Conservation (phyloP, 1,284 basidiomycete species). For the Mycena sp. region DNA sequence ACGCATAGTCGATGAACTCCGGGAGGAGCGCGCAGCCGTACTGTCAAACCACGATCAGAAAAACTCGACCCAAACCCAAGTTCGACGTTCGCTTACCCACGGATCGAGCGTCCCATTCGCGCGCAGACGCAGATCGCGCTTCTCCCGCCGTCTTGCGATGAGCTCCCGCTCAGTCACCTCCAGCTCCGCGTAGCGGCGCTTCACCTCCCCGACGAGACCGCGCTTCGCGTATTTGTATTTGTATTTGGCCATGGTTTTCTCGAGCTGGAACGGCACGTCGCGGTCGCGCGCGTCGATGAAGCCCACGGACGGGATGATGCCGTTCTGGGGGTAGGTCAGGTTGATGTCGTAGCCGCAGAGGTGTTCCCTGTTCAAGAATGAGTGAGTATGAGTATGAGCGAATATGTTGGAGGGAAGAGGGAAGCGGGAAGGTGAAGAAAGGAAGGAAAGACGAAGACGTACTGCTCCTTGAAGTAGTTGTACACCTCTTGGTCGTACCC, state of each 20-base stretch:
- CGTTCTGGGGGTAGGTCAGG: slow-evolving; percentile 75
- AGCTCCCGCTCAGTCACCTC: slow-evolving; percentile 26
- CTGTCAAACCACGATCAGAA: slow-evolving; percentile 42
- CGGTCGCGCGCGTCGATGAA: slow-evolving; percentile 50
- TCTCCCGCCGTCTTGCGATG: slow-evolving; percentile 49
- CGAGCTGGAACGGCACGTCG: slow-evolving; percentile 42
- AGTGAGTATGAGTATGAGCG: background rate
- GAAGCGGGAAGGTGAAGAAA: background rate
- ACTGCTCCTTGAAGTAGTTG: slow-evolving; percentile 77
- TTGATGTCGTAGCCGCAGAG: slow-evolving; percentile 76
- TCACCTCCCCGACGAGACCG: slow-evolving; percentile 45
- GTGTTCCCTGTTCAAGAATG: slow-evolving; percentile 54
- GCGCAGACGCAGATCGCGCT: slow-evolving; percentile 55
- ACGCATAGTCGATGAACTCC: slow-evolving; percentile 67
- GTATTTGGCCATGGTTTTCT: slow-evolving; percentile 32
- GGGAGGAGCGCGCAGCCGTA: slow-evolving; percentile 68
- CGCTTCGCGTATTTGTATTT: slow-evolving; percentile 16
- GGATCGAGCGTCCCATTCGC: slow-evolving; percentile 64
- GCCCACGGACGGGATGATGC: slow-evolving; percentile 60
- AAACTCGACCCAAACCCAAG: background rate
- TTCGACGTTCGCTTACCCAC: slow-evolving; percentile 49
- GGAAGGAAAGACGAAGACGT: slow-evolving; percentile 41
- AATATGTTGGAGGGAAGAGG: no score
- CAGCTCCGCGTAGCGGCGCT: slow-evolving; percentile 41
- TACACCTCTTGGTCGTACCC: slow-evolving; percentile 74